Evolutionary conservation across 2,329 filamentous ascomycete genomes (phyloP), one percentile per base, ranked within the genome.

Genomic region (Daldinia sp.): DNA sequence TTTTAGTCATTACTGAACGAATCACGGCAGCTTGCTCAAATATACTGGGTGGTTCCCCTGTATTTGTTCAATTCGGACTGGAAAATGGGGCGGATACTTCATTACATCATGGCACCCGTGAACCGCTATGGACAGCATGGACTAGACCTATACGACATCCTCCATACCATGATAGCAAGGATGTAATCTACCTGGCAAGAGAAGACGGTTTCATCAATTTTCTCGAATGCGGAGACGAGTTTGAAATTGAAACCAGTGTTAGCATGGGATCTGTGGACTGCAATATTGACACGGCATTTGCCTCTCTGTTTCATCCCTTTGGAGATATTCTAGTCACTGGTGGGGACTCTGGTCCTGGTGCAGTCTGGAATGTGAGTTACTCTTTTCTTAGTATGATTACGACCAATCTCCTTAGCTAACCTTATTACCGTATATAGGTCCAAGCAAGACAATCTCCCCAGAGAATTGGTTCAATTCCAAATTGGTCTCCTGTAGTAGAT

Each of bases 191-290:
- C 72, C 80, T 99, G 13, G 91, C 90, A 9, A 87, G 94, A 56
- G 94, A 98, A 77, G 94, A 98, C 73, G 95, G 95, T 2, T 81
- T 89, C 49, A 83, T 97, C 8, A 85, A 89, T 55, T 91, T 90
- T 67, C 77, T 94, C 3, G 88, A 93, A 68, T 87, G 92, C 61
- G 85, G 86, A 41, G 82, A 83, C 4, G 80, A 80, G 65, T 84
- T 82, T 45, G 80, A 85, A 68, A 75, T 89, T 54, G 81, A 83
- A 52, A 81, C 82, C 37, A 80, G 83, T 55, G 82, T 84, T 45
- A 81, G 84, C 55, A 82, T 92, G 59, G 90, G 90, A 6, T 83
- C 83, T 51, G 87, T 92, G 67, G 83, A 85, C 53, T 90, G 90
- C 70, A 92, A 91, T 63, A 90, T 96, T 47, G 90, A 93, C 60